Evolutionary conservation across 257 asterid genomes (phyloP), one percentile per base, ranked within the genome.

Genomic region (Ballota nigra): DNA sequence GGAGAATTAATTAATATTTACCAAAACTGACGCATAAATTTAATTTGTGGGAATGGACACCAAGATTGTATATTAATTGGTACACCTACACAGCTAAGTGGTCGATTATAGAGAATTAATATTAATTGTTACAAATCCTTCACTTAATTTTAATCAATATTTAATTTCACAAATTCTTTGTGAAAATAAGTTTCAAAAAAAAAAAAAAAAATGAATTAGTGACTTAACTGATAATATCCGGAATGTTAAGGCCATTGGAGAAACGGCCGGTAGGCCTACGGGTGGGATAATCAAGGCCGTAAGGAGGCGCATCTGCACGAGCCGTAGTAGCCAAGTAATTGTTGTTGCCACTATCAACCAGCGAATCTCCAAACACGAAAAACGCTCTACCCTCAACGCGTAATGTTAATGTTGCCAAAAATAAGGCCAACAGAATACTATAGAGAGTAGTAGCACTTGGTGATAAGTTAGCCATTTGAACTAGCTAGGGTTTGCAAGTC

Each of bases 261-360:
- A 86, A 86, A 8, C 91, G 85, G 0, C 91, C 91, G 1, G 87
- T 74, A 0, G 91, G 71, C 16, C 69, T 59, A 20, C 57, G 87
- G 3, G 78, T 41, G 28, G 91, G 88, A 24, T 22, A 80, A 66
- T 86, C 91, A 33, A 86, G 63, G 43, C 91, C 91, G 20, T 86
- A 83, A 6, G 91, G 91, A 0, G 91, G 87, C 0, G 77, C 1
- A 33, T 86, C 87, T 5, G 91, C 91, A 0, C 88, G 87, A n/a
- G 91, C 91, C 0, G 82, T 68, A 10, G 91, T 83, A 40, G 76
- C 75, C 13, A 86, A 31, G 66, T 63, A 86, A 63, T 83, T 83
- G 83, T 86, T 86, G 86, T 86, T 86, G 55, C 91, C 91, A 26
- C 85, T 82, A 24, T 86, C 91, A 0, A 83, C 88, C 7, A 86